Evolutionary conservation across 148 eudicot species (phyloP), one percentile per base, ranked within the genome.

Genomic region (Rhododendron simsii): DNA sequence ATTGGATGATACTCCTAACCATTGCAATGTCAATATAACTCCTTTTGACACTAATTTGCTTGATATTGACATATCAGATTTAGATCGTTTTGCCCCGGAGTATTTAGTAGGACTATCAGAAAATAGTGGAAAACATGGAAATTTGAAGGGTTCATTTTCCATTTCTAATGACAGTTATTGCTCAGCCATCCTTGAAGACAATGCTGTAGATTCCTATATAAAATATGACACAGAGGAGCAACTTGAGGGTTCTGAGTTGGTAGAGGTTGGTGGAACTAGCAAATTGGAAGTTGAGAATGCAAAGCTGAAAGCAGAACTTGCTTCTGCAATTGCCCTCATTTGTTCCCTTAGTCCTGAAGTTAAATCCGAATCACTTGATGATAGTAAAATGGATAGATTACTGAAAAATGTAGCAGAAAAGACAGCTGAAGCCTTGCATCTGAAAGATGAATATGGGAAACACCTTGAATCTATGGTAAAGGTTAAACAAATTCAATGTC

Each of bases 251-350:
- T 93, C 91, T 75, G 98, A 93, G 55, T 83, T 98, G 90, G 86
- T 92, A 23, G 98, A 98, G 89, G 91, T 98, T 88, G 95, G 98
- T 83, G 99, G 99, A 74, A 95, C 99, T 86, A 94, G 98, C 89
- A 94, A 90, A 79, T 78, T 95, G 88, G 98, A 98, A 89, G 99
- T 98, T 71, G 98, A 98, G 88, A 98, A 98, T 90, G 98, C 99
- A 47, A 95, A 93, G 73, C 87, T 98, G 67, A 95, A 93, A 90
- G 99, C 98, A 45, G 98, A 95, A 59, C 96, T 98, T 86, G 99
- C 99, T 88, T 94, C 99, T 69, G 96, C 96, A 74, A 93, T 98
- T 87, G 98, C 99, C 13, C 33, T 88, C 11, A 88, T 94, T 53
- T 98, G 98, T 88, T 93, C 94, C 78, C 88, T 93, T 30, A 75